A percentile compares a stretch with the other conserved stretches of the same genome.
Conservation (phyloP, 257 asterid species). For the Mitragyna speciosa region DNA sequence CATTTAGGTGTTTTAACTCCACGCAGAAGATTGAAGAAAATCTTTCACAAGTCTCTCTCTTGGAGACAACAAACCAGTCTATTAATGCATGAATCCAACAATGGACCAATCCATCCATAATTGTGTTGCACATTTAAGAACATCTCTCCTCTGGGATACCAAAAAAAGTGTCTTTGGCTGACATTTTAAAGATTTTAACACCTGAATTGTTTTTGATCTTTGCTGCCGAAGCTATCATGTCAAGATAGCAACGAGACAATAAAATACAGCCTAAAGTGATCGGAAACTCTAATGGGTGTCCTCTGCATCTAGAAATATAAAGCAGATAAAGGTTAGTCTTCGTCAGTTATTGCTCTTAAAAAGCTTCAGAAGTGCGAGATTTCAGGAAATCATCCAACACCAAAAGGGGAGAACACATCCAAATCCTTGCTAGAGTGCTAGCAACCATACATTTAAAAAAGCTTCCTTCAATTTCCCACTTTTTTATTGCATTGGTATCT, state of each 20-base stretch:
- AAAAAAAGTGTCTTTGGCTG: conserved; percentile 1
- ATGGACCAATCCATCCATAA: conserved; percentile 13
- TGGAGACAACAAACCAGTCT: neutral
- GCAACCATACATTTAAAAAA: neutral
- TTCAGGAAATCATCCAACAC: conserved; percentile 45
- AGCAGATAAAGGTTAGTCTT: conserved; percentile 5
- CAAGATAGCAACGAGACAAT: neutral
- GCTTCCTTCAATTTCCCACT: conserved; percentile 17
- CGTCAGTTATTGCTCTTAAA: conserved; percentile 29
- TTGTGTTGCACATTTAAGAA: conserved; percentile 10
- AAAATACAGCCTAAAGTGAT: neutral
- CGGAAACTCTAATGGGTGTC: neutral
- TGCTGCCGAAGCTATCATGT: conserved; percentile 8
- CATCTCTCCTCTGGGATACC: conserved; percentile 15
- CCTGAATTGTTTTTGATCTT: neutral
- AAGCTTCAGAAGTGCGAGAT: conserved; percentile 47
- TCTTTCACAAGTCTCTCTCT: neutral
- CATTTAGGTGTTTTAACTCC: neutral
- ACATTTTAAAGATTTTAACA: neutral
- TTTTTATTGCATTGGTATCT: conserved; percentile 18
- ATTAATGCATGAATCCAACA: neutral
- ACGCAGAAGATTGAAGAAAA: neutral
- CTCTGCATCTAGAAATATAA: conserved; percentile 9
- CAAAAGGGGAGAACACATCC: conserved; percentile 9
- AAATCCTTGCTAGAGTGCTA: neutral